Conservation (phyloP, 2,329 filamentous ascomycete genomes). For the Talaromyces sp. region DNA sequence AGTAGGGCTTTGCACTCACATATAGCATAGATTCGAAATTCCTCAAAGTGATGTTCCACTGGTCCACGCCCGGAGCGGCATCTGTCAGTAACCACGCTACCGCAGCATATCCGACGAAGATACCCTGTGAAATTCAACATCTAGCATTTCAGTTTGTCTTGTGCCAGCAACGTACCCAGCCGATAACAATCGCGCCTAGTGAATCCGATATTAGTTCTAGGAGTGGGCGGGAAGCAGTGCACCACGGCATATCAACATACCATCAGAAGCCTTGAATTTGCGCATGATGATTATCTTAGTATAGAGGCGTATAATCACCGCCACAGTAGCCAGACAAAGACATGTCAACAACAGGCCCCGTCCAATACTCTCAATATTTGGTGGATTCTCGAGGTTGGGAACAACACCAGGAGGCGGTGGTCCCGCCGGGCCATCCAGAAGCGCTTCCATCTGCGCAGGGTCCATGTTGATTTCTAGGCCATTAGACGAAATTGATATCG, state of each 20-base stretch:
- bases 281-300: not conserved
- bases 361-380: not conserved
- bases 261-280: not conserved
- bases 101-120: not conserved
- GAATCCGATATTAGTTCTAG: not conserved
- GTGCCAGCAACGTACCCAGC: not conserved
- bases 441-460: not conserved
- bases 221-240: not conserved
- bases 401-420: not conserved
- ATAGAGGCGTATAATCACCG: not conserved
- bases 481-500: not conserved
- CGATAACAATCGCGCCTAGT: not conserved
- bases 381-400: not conserved
- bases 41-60: not conserved
- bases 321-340: not conserved
- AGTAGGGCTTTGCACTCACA: not conserved
- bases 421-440: too few relatives aligned
- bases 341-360: not conserved
- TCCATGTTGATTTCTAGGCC: not conserved
- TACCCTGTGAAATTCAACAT: not conserved
- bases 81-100: not conserved
- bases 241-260: not conserved
- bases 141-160: not conserved
- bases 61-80: not conserved
- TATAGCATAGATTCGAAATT: not conserved